Percentiles rank a stretch among this genome's conserved stretches.
phyloP scores from a whole-genome alignment of 371 early-diverging fungal species.

The Apophysomyces ossiformis region DNA sequence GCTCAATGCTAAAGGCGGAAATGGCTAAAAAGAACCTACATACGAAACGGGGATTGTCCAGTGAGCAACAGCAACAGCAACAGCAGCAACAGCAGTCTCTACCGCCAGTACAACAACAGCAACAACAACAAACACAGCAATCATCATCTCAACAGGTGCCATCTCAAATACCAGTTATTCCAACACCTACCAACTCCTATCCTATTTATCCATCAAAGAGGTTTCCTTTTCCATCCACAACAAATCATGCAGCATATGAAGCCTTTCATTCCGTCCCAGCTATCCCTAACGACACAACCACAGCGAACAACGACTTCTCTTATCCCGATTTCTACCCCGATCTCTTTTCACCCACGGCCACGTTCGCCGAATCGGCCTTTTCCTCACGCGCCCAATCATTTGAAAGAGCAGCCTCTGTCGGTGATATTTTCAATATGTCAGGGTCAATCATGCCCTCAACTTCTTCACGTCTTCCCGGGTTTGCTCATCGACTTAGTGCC shows the following conservation, averaged over 20 bases:
- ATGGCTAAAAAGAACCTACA: constrained; percentile 93
- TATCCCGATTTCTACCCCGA: constrained; percentile 52
- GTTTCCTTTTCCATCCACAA: constrained; percentile 25
- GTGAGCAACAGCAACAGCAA: constrained; percentile 15
- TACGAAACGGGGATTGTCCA: constrained; percentile 55
- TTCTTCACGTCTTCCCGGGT: constrained; percentile 38
- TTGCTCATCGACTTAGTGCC: constrained; percentile 28
- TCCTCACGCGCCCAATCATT: constrained; percentile 23
- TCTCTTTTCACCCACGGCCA: constrained; percentile 47
- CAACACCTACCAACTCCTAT: constrained; percentile 16
- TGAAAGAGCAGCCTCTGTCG: constrained; percentile 18
- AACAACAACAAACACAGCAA: constrained; percentile 3
- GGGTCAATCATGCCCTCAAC: constrained; percentile 18
- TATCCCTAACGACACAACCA: constrained; percentile 50
- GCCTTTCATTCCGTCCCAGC: constrained; percentile 59
- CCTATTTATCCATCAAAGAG: constrained; percentile 11
- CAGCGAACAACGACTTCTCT: constrained; percentile 48
- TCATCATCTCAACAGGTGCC: background rate
- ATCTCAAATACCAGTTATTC: constrained; percentile 4
- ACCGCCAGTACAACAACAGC: background rate
- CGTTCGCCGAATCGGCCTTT: constrained; percentile 23
- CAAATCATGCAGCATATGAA: constrained; percentile 52
- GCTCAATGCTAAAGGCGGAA: constrained; percentile 86
- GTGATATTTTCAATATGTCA: constrained; percentile 2
- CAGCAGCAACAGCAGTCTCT: background rate